Evolutionary conservation across 2,329 filamentous ascomycete species (phyloP).

Genomic region (Aspergillus arachidicola): DNA sequence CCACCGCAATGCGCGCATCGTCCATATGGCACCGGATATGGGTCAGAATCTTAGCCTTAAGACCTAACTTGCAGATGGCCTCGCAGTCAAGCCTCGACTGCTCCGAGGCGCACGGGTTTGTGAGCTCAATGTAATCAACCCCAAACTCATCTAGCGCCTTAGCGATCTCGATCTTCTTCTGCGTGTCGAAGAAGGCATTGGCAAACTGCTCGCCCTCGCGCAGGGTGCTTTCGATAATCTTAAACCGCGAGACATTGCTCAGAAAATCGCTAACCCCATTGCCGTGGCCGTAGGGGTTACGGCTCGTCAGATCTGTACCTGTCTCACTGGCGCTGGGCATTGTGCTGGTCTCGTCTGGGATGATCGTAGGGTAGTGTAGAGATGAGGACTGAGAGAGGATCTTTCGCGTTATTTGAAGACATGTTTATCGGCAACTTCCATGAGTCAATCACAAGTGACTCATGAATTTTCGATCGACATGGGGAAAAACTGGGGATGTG

Average conservation of each 20-base stretch:
- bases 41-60: constrained; percentile 71
- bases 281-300: constrained; percentile 52
- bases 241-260: constrained; percentile 71
- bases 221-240: constrained; percentile 79
- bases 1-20: constrained; percentile 78
- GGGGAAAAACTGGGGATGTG: too few relatives aligned
- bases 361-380: too few relatives aligned
- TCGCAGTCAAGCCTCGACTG: constrained; percentile 86
- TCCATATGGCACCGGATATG: constrained; percentile 84
- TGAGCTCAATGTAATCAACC: constrained; percentile 91
- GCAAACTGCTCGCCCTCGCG: constrained; percentile 80
- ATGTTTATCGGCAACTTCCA: too few relatives aligned
- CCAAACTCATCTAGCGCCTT: constrained; percentile 78
- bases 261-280: constrained; percentile 71
- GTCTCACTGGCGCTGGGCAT: too few relatives aligned
- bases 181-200: constrained; percentile 68
- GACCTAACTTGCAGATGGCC: constrained; percentile 88
- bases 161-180: constrained; percentile 80
- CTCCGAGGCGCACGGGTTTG: constrained; percentile 79
- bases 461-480: too few relatives aligned
- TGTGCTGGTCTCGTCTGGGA: too few relatives aligned
- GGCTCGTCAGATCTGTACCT: constrained; percentile 11
- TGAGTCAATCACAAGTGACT: too few relatives aligned
- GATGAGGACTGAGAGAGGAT: too few relatives aligned
- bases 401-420: too few relatives aligned